Conservation (phyloP, 2,329 filamentous ascomycete genomes). For the Chaetomium globosum region DNA sequence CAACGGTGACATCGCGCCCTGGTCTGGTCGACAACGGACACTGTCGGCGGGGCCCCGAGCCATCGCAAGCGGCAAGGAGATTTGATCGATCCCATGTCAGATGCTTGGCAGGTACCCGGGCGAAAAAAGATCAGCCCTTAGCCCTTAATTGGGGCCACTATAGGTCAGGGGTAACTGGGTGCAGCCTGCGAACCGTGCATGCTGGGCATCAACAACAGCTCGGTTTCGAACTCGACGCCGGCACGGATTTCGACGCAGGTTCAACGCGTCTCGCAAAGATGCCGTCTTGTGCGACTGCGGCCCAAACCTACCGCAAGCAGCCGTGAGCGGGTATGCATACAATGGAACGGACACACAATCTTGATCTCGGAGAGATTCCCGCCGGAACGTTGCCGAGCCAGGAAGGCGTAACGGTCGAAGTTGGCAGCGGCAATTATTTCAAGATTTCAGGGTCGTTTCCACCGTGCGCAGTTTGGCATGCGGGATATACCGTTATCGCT, state of each 20-base stretch:
- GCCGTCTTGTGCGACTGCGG: slow-evolving; percentile 9
- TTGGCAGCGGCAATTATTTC: background rate
- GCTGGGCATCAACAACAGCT: background rate
- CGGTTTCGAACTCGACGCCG: background rate
- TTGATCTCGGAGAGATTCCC: slow-evolving; percentile 25
- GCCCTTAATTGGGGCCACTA: slow-evolving; percentile 36
- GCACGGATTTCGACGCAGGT: background rate
- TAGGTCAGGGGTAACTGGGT: slow-evolving; percentile 30
- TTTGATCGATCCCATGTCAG: slow-evolving; percentile 33
- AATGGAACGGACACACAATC: background rate
- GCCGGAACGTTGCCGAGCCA: slow-evolving; percentile 21
- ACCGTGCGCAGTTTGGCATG: background rate
- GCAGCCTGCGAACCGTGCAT: slow-evolving; percentile 3
- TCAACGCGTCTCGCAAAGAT: background rate
- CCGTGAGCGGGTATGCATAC: slow-evolving; percentile 13
- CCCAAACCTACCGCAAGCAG: slow-evolving; percentile 3
- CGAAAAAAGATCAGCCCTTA: slow-evolving; percentile 25
- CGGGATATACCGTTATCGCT: background rate
- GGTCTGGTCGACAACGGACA: slow-evolving; percentile 28
- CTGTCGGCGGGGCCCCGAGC: slow-evolving; percentile 19
- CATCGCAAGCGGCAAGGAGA: slow-evolving; percentile 28
- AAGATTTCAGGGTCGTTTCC: background rate
- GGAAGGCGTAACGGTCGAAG: slow-evolving; percentile 9
- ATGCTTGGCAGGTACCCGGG: slow-evolving; percentile 28
- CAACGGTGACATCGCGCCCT: slow-evolving; percentile 34